Conservation (phyloP, 768 basidiomycete genomes). For the Rhodotorula sphaerocarpa region DNA sequence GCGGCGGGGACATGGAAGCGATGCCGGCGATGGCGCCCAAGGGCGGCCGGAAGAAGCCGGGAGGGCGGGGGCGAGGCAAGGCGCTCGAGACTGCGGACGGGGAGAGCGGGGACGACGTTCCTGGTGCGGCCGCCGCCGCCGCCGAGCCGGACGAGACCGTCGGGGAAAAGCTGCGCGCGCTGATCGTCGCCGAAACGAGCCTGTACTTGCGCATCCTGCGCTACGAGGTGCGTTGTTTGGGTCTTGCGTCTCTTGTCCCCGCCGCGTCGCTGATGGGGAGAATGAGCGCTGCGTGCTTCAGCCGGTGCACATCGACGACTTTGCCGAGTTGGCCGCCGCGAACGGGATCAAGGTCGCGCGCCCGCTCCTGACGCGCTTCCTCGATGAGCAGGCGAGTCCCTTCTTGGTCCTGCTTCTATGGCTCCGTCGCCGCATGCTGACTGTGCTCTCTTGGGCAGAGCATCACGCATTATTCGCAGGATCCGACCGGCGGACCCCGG, state of each 20-base stretch:
- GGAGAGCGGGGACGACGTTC: neutral
- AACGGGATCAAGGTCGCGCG: constrained; percentile 26
- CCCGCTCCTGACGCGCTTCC: constrained; percentile 17
- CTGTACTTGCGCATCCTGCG: constrained; percentile 28
- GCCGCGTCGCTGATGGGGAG: too few species aligned
- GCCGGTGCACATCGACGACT: constrained; percentile 32
- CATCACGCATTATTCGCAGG: constrained; percentile 26
- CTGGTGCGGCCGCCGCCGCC: neutral
- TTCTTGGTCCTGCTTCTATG: accelerated
- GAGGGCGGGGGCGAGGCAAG: neutral
- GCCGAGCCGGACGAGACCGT: neutral
- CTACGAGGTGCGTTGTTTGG: constrained; percentile 32
- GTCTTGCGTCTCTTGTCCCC: too few species aligned
- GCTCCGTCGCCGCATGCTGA: neutral
- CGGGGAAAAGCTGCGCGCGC: constrained; percentile 21
- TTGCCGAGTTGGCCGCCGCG: constrained; percentile 7
- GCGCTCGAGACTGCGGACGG: neutral
- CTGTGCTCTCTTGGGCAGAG: constrained; percentile 3
- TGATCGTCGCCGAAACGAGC: constrained; percentile 18
- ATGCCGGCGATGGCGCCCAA: neutral
- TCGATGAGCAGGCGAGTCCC: constrained; percentile 27
- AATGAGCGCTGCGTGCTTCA: neutral
- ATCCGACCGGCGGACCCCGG: constrained; percentile 24
- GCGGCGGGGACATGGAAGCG: neutral
- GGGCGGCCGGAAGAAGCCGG: neutral